Conservation (phyloP, 2,329 filamentous ascomycete genomes). For the Fusarium tjaetaba region DNA sequence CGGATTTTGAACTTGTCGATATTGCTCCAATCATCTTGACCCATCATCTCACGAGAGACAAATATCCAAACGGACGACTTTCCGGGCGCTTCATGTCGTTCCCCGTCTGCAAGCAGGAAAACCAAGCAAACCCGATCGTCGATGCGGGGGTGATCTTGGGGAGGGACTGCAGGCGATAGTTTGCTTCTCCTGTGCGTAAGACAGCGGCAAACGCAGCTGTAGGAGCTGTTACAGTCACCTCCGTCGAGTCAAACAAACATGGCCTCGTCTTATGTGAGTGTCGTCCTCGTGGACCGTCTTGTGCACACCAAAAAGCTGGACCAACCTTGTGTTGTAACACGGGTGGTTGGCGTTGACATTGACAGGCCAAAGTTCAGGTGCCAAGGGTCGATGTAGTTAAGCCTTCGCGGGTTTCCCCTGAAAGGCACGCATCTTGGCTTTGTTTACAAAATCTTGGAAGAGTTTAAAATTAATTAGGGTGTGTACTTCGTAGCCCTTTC, state of each 20-base stretch:
- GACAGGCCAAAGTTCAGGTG: not conserved
- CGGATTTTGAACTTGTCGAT: not conserved
- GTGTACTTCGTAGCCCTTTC: not conserved
- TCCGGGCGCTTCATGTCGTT: slow-evolving; percentile 31
- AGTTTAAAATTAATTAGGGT: slow-evolving; percentile 8
- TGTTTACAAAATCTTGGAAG: slow-evolving; percentile 5
- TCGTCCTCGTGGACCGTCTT: slow-evolving; percentile 23
- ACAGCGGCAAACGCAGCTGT: slow-evolving; percentile 11
- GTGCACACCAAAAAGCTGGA: slow-evolving; percentile 10
- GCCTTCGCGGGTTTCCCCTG: slow-evolving; percentile 11
- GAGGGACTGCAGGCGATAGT: slow-evolving; percentile 24
- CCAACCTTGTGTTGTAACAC: slow-evolving; percentile 2
- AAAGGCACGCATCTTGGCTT: slow-evolving; percentile 7
- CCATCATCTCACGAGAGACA: slow-evolving; percentile 5
- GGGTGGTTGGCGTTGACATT: slow-evolving; percentile 6
- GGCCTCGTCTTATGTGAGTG: slow-evolving; percentile 14
- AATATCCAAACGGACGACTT: slow-evolving; percentile 23
- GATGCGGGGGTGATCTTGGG: slow-evolving; percentile 11
- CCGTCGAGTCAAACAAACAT: slow-evolving; percentile 21
- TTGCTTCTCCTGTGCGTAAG: slow-evolving; percentile 13
- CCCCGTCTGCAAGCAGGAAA: slow-evolving; percentile 13
- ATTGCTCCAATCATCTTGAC: slow-evolving; percentile 28
- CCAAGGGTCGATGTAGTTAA: not conserved
- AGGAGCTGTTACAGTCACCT: not conserved
- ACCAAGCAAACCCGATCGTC: slow-evolving; percentile 26